Conservation (phyloP, 106 monocot genomes). For the Dendrobium nobile region DNA sequence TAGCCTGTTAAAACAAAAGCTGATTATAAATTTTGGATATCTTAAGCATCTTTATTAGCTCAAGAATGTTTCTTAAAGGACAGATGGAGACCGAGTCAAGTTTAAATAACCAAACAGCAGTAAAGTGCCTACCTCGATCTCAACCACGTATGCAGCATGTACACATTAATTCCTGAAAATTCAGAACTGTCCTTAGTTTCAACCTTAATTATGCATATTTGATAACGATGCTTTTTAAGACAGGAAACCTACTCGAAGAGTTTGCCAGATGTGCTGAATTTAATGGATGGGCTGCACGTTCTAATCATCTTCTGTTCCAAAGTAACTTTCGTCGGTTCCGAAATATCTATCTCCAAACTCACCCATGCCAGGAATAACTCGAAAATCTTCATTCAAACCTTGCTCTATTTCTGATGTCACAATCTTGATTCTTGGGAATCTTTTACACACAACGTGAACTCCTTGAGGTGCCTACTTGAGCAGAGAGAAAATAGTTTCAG, state of each 20-base stretch:
- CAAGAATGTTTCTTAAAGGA: background rate
- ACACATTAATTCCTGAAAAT: background rate
- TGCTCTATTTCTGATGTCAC: conserved; percentile 91
- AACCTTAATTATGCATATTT: background rate
- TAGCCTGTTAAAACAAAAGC: background rate
- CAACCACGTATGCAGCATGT: background rate
- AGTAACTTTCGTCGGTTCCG: conserved; percentile 70
- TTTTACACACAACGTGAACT: conserved; percentile 78
- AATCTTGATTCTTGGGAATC: conserved; percentile 78
- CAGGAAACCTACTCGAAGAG: background rate
- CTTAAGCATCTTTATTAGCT: background rate
- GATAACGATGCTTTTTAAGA: background rate
- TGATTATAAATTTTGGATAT: background rate
- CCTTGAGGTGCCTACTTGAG: conserved; percentile 74
- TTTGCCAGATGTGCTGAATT: background rate
- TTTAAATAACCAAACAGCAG: too few species aligned
- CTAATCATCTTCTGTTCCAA: conserved; percentile 1
- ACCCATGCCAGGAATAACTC: conserved; percentile 92
- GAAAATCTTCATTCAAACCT: conserved; percentile 78
- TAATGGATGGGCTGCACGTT: background rate
- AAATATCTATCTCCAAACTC: conserved; percentile 96
- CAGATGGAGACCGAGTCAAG: too few species aligned
- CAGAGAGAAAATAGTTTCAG: background rate
- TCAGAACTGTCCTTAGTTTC: background rate
- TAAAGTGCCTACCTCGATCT: too few species aligned